Evolutionary conservation across 257 asterid genomes (phyloP).

Genomic region (Solanum lignicaule): DNA sequence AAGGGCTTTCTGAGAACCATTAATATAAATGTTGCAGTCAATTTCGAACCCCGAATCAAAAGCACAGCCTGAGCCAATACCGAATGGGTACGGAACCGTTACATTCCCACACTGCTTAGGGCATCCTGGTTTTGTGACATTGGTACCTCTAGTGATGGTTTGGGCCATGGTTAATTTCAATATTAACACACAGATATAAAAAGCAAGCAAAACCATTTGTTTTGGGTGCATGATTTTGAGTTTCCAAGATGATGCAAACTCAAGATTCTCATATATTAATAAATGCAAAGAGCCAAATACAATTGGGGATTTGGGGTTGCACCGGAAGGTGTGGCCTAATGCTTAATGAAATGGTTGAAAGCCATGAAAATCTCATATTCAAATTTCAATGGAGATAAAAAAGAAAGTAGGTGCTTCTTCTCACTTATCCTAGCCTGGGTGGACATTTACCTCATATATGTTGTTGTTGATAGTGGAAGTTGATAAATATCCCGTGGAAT

Average conservation of each 20-base stretch:
- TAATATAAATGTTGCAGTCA: constrained; percentile 15
- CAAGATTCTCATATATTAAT: not conserved
- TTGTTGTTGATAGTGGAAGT: too few species aligned
- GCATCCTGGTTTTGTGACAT: constrained; percentile 21
- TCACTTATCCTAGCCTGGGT: too few species aligned
- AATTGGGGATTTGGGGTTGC: too few species aligned
- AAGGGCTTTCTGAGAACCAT: not conserved
- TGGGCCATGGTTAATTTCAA: not conserved
- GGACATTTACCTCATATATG: too few species aligned
- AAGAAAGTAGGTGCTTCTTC: too few species aligned
- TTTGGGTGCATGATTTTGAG: not conserved
- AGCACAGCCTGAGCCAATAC: constrained; percentile 35
- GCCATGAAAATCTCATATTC: too few species aligned
- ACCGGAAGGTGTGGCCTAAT: too few species aligned
- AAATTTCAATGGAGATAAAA: too few species aligned
- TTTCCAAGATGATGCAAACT: too few species aligned
- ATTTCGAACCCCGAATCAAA: constrained; percentile 11
- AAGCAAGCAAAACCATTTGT: not conserved
- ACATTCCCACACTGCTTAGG: constrained; percentile 30
- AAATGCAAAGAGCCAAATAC: too few species aligned
- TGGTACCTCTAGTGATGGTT: not conserved
- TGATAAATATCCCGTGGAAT: too few species aligned
- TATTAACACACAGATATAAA: not conserved
- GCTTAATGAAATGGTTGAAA: too few species aligned
- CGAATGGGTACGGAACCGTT: constrained; percentile 40